These are phyloP conservation scores for Jimgerdemannia flammicorona DNA, from an alignment of 192 early-diverging fungal species.

Conservation along the genomic window DNA sequence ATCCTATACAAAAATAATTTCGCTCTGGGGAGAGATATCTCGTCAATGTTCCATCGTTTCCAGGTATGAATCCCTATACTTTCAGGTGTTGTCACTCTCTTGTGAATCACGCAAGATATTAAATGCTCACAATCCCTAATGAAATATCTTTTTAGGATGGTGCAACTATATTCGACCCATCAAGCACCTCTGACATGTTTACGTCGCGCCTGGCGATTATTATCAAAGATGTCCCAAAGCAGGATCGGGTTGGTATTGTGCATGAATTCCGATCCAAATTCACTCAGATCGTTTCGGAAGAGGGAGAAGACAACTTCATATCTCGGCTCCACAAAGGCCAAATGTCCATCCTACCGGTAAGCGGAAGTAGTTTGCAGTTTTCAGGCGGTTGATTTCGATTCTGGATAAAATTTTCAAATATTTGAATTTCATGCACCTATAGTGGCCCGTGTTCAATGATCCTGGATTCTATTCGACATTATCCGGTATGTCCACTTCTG, in stretches of 20 bases:
- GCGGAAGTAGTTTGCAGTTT: too few relatives aligned
- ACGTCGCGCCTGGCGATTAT: constrained; percentile 3
- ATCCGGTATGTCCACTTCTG: neutral
- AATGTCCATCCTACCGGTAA: constrained; percentile 13
- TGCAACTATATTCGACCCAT: neutral
- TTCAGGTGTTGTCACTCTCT: neutral
- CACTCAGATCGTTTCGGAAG: constrained; percentile 10
- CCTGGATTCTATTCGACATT: neutral
- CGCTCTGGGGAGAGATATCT: constrained; percentile 18
- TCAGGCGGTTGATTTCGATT: too few relatives aligned
- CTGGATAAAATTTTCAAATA: too few relatives aligned
- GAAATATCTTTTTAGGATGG: neutral
- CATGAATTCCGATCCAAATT: constrained; percentile 16
- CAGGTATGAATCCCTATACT: constrained; percentile 3
- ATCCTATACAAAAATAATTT: constrained; percentile 22
- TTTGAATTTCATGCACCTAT: neutral
- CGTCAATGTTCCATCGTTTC: constrained; percentile 23
- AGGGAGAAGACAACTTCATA: constrained; percentile 22
- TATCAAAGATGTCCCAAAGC: constrained; percentile 22
- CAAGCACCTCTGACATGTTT: neutral
- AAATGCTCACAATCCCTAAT: too few relatives aligned
- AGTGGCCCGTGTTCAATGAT: neutral
- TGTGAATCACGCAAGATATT: too few relatives aligned
- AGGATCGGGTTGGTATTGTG: constrained; percentile 10
- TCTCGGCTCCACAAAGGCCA: constrained; percentile 14